Percentiles rank a stretch among this genome's conserved stretches.
Evolutionary conservation across 352 stramenopile species (phyloP).

Genomic region (Globisporangium radiosum): DNA sequence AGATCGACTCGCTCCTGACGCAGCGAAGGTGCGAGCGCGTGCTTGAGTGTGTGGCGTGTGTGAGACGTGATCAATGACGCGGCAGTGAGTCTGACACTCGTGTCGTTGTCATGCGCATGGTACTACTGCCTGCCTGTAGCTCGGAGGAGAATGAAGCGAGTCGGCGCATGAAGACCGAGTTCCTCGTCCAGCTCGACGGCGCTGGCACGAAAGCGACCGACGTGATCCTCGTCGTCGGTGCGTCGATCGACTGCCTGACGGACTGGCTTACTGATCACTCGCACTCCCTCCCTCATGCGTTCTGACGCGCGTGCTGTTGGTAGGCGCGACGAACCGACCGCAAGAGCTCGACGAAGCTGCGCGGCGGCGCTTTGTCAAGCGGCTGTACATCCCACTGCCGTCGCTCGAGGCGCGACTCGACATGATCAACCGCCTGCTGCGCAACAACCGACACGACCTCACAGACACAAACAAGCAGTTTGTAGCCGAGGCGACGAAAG

Average conservation of each 20-base stretch:
- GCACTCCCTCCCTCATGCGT: background rate
- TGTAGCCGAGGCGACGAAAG: slow-evolving; percentile 84
- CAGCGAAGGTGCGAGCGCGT: slow-evolving; percentile 73
- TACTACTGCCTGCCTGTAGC: slow-evolving; percentile 16
- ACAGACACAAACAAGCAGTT: slow-evolving; percentile 81
- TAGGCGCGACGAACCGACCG: slow-evolving; percentile 95
- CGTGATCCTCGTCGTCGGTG: slow-evolving; percentile 86
- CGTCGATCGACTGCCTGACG: background rate
- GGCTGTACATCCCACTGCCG: slow-evolving; percentile 96
- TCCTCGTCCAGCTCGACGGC: slow-evolving; percentile 97
- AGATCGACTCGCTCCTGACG: slow-evolving; percentile 98
- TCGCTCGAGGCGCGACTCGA: slow-evolving; percentile 79
- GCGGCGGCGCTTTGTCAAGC: slow-evolving; percentile 95
- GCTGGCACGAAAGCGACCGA: slow-evolving; percentile 89
- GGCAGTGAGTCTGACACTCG: background rate
- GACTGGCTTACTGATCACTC: background rate
- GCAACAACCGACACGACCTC: slow-evolving; percentile 90
- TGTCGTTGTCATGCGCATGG: background rate
- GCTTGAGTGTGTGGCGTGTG: background rate
- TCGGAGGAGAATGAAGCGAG: slow-evolving; percentile 97
- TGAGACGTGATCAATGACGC: background rate
- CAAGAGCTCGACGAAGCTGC: slow-evolving; percentile 98
- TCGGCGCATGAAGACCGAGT: slow-evolving; percentile 97
- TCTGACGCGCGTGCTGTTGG: background rate
- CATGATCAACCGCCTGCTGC: slow-evolving; percentile 89